Conservation (phyloP, 768 basidiomycete species). For the Trametes gibbosa region DNA sequence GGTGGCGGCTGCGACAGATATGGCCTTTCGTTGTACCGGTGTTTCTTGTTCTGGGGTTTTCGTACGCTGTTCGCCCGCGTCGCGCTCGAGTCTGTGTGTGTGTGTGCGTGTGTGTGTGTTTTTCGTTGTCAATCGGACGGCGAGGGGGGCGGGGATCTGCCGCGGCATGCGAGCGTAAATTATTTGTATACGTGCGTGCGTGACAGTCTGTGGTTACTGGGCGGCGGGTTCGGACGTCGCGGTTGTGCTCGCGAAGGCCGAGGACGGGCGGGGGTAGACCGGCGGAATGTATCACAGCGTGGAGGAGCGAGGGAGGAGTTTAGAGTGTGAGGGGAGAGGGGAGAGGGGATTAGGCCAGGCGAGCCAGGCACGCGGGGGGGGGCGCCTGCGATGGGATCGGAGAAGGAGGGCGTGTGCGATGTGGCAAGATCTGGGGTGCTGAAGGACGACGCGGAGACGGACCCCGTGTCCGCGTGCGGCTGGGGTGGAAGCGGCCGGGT, state of each 20-base stretch:
- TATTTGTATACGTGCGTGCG: background rate
- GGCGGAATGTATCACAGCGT: background rate
- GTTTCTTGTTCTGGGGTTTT: background rate
- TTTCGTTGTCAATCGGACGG: no score
- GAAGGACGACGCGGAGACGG: background rate
- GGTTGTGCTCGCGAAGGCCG: background rate
- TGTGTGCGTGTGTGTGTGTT: no score
- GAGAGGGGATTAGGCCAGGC: conserved; percentile 4
- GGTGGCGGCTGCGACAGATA: background rate
- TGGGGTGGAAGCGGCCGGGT: background rate
- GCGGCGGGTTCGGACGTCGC: background rate
- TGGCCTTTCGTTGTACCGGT: background rate
- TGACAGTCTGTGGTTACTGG: no score
- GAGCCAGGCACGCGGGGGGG: conserved; percentile 6
- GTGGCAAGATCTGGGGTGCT: conserved; percentile 16
- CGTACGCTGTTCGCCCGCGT: background rate
- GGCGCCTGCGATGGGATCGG: conserved; percentile 5
- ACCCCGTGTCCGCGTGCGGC: conserved; percentile 3
- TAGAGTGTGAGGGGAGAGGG: conserved; percentile 17
- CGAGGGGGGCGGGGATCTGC: background rate
- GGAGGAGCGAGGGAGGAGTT: background rate
- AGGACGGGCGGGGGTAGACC: background rate
- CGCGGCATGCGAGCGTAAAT: background rate
- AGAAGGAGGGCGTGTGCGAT: conserved; percentile 3
- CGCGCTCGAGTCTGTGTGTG: background rate